A percentile compares a stretch with the other conserved stretches of the same genome.
Evolutionary conservation across 2,329 filamentous ascomycete species (phyloP).

Genomic region (Pseudocercospora fijiensis): DNA sequence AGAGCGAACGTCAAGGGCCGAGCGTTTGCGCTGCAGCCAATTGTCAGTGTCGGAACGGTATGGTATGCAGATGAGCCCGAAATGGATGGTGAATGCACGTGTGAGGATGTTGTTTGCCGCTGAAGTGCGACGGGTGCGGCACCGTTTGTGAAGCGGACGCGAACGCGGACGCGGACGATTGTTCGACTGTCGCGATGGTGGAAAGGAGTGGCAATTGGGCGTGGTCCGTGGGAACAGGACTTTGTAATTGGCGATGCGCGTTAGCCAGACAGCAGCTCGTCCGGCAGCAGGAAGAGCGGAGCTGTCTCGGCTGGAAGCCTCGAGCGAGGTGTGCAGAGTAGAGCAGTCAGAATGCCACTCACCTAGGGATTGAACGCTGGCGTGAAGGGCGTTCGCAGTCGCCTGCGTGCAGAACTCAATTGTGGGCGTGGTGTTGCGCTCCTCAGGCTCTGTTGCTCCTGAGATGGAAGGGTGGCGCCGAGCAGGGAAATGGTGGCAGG

Average conservation of each 20-base stretch:
- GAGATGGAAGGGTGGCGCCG: slow-evolving; percentile 10
- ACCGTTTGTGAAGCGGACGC: neutral
- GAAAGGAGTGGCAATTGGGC: neutral
- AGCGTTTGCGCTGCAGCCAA: slow-evolving; percentile 7
- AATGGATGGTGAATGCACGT: slow-evolving; percentile 12
- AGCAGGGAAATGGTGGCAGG: neutral
- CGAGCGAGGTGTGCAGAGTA: neutral
- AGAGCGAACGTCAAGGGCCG: neutral
- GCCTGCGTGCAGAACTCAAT: neutral
- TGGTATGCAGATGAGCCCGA: slow-evolving; percentile 1
- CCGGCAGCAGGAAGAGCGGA: slow-evolving; percentile 1
- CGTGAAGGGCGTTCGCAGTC: neutral
- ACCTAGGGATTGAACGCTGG: neutral
- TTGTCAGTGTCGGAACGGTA: slow-evolving; percentile 1
- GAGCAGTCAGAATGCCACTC: neutral
- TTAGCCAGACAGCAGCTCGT: slow-evolving; percentile 1
- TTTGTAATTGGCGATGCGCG: neutral
- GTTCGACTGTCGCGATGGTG: slow-evolving; percentile 3
- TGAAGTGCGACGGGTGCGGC: slow-evolving; percentile 16
- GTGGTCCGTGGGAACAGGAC: neutral
- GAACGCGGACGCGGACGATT: neutral
- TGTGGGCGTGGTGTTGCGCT: slow-evolving; percentile 3
- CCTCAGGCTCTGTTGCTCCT: slow-evolving; percentile 5
- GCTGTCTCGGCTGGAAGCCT: neutral
- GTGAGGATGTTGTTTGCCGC: slow-evolving; percentile 15